Evolutionary conservation across 805 yeast genomes (phyloP).

Genomic region (Candida nonsorbophila): DNA sequence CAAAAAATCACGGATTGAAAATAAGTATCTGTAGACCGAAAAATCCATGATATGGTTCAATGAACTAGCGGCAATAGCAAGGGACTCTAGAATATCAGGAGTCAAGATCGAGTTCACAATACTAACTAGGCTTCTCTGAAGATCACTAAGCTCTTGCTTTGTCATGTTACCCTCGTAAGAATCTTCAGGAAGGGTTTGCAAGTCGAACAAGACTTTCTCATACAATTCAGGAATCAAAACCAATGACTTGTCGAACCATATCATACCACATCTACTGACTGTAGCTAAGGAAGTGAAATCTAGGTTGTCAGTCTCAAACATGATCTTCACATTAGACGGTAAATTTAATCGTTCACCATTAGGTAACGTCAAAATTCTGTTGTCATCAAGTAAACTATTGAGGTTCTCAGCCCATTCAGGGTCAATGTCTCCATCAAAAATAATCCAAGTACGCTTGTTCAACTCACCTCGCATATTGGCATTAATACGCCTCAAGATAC

Average conservation of each 20-base stretch:
- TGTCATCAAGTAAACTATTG: constrained; percentile 89
- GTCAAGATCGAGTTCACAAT: constrained; percentile 1
- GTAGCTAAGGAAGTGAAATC: constrained; percentile 83
- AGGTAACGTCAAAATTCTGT: constrained; percentile 73
- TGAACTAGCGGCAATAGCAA: constrained; percentile 1
- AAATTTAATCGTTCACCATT: constrained; percentile 80
- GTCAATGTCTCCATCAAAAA: constrained; percentile 90
- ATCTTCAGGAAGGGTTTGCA: neutral
- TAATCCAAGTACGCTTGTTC: constrained; percentile 59
- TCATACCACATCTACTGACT: constrained; percentile 85
- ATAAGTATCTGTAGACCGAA: constrained; percentile 27
- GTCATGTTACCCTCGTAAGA: constrained; percentile 2
- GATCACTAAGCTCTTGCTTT: neutral
- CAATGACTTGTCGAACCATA: constrained; percentile 51
- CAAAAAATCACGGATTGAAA: constrained; percentile 37
- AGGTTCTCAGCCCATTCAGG: constrained; percentile 91
- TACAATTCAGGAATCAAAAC: constrained; percentile 2
- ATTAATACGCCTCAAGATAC: constrained; percentile 52
- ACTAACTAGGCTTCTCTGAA: constrained; percentile 1
- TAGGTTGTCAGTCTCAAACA: constrained; percentile 74
- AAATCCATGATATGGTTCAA: constrained; percentile 51
- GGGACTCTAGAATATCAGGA: neutral
- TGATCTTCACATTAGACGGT: constrained; percentile 55
- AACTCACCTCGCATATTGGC: constrained; percentile 57
- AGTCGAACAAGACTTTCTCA: constrained; percentile 1